Base-by-base conservation (phyloP, 1,284 basidiomycete genomes). In the Puccinia triticina region DNA sequence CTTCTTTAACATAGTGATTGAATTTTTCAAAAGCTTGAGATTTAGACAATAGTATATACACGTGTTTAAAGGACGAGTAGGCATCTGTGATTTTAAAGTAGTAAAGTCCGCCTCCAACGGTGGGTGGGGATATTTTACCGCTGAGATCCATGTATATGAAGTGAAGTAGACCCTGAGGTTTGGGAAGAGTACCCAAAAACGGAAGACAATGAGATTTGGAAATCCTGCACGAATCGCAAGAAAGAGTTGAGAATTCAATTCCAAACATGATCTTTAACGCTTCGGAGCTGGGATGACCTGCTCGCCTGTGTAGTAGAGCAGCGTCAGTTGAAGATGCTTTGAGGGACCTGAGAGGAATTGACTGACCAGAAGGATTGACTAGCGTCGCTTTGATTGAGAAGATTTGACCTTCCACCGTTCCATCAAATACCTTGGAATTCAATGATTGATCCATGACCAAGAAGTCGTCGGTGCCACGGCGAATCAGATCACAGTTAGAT, bases 151-250 rank as follows among this genome's bases (percentile, higher is more conserved):
- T 69, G 34, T 57, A 50, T 32, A 76, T 57, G 14, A 4, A 53
- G 16, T 76, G 14, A 21, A 78, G n/a, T 1, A 46, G 2, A 7
- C 40, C 7, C 4, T 23, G 23, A 16, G 61, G 46, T 43, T 29
- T 11, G 8, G 77, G 77, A 43, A 78, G 77, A 1, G 10, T 21
- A 3, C 32, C 43, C 1, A 43, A 69, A 48, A 57, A 80, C 8
- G 78, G 78, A 29, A 80, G 29, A 5, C 32, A 18, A 14, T 53
- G 29, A 26, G 48, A 67, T 61, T 80, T 80, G 2, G 48, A 72
- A 18, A 72, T n/a, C 0, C 18, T 1, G 48, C 78, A 61, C 2
- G 55, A 18, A 18, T 61, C n/a, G 55, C 48, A 80, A 26, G 26
- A 37, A 8, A 69, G 8, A 5, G 50, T 77, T 18, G 75, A 59